Percentiles rank a stretch among this genome's conserved stretches.
phyloP scores from a whole-genome alignment of 108 stramenopile genomes.

The Asterionellopsis glacialis region DNA sequence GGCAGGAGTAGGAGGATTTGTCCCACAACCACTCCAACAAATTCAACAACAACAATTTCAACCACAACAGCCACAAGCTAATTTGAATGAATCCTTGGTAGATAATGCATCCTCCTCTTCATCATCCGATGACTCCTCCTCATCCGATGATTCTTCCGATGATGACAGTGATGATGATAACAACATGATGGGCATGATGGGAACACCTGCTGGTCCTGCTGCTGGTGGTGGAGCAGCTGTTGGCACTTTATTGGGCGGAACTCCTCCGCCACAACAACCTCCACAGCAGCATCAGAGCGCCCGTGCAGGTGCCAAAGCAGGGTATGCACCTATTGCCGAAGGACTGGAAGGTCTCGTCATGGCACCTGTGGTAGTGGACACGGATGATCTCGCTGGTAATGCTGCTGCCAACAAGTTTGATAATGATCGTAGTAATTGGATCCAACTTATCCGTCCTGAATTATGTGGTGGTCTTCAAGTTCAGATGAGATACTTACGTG shows the following conservation, averaged over 20 bases:
- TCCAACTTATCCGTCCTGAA: slow-evolving; percentile 63
- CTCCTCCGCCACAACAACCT: too few species aligned
- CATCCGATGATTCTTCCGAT: slow-evolving; percentile 8
- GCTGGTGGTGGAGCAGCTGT: too few species aligned
- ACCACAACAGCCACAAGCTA: too few species aligned
- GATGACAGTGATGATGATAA: background rate
- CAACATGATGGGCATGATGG: slow-evolving; percentile 17
- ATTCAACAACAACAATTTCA: too few species aligned
- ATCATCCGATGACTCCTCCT: slow-evolving; percentile 6
- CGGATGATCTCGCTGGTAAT: slow-evolving; percentile 9
- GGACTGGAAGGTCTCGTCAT: slow-evolving; percentile 77
- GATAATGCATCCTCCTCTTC: background rate
- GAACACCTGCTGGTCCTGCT: background rate
- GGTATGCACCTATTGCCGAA: slow-evolving; percentile 22
- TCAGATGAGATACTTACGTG: slow-evolving; percentile 60
- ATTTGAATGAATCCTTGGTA: too few species aligned
- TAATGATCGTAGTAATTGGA: slow-evolving; percentile 57
- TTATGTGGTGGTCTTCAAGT: slow-evolving; percentile 63
- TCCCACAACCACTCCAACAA: too few species aligned
- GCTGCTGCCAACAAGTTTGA: slow-evolving; percentile 3
- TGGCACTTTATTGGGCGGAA: too few species aligned
- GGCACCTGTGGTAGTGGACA: slow-evolving; percentile 62
- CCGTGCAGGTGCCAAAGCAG: background rate
- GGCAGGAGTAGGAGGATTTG: too few species aligned
- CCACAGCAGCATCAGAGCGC: too few species aligned